Percentiles rank a stretch among this genome's conserved stretches.
These are phyloP conservation scores for Endothia cerciana DNA, from an alignment of 2,329 filamentous ascomycete genomes.

Conservation along the genomic window DNA sequence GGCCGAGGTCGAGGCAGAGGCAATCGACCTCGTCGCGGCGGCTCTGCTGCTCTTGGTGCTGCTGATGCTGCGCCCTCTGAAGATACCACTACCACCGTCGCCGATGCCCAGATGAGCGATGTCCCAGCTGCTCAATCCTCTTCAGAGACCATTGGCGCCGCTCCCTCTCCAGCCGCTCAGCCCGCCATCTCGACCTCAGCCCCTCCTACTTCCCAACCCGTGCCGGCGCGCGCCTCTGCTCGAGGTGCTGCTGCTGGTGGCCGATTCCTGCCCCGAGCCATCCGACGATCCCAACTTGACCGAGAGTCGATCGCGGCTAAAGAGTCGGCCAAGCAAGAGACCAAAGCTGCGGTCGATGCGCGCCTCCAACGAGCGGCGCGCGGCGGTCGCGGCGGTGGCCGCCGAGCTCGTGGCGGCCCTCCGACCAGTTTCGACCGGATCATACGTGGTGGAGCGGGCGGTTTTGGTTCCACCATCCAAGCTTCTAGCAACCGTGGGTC, in stretches of 20 bases:
- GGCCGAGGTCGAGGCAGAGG: conserved; percentile 40
- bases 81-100: background rate
- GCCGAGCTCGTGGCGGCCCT: conserved; percentile 33
- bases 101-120: background rate
- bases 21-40: conserved; percentile 37
- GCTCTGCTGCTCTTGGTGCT: conserved; percentile 28
- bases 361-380: conserved; percentile 31
- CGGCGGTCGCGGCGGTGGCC: conserved; percentile 35
- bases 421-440: conserved; percentile 28
- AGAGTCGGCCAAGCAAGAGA: conserved; percentile 37
- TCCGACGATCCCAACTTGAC: conserved; percentile 41
- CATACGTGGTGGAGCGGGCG: conserved; percentile 21
- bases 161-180: conserved; percentile 12
- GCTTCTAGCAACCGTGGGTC: conserved; percentile 22
- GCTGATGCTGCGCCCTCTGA: conserved; percentile 10
- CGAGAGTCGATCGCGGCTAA: conserved; percentile 42
- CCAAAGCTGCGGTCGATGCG: conserved; percentile 38
- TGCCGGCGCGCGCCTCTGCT: conserved; percentile 25
- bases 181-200: conserved; percentile 11
- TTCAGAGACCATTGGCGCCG: background rate
- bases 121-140: conserved; percentile 7
- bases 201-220: conserved; percentile 12
- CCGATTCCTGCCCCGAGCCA: conserved; percentile 40
- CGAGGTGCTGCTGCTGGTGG: conserved; percentile 23
- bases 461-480: conserved; percentile 25